These are phyloP conservation scores for Pyronema domesticum DNA, from an alignment of 495 filamentous ascomycete species.

Conservation along the genomic window DNA sequence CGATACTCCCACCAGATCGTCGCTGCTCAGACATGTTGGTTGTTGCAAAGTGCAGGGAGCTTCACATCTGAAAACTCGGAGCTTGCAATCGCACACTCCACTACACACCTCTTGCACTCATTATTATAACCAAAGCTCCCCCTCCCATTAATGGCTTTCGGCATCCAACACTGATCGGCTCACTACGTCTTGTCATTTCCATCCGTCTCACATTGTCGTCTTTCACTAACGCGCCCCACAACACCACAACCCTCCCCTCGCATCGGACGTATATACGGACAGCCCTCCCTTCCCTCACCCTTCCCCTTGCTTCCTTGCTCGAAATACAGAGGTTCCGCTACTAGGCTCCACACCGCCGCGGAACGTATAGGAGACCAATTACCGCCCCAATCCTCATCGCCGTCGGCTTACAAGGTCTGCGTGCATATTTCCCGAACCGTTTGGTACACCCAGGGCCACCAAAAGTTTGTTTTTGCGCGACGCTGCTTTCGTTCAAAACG, in stretches of 20 bases:
- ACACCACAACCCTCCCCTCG: background rate
- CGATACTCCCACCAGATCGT: too few species aligned
- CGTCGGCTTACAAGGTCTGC: background rate
- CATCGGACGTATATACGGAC: background rate
- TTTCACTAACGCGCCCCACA: background rate
- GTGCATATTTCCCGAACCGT: background rate
- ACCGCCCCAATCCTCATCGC: background rate
- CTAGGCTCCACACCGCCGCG: background rate
- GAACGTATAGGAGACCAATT: background rate
- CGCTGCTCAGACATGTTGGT: too few species aligned
- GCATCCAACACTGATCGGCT: background rate
- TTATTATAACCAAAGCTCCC: background rate
- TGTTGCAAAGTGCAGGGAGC: too few species aligned
- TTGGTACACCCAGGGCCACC: background rate
- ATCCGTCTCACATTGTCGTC: background rate
- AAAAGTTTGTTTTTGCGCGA: slow-evolving; percentile 2
- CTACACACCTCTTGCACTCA: too few species aligned
- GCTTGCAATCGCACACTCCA: too few species aligned
- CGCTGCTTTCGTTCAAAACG: slow-evolving; percentile 1
- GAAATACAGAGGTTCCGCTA: background rate
- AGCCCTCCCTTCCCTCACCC: background rate
- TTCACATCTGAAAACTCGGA: too few species aligned
- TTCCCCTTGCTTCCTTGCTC: background rate
- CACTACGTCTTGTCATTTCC: background rate
- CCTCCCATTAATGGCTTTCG: background rate